phyloP scores from a whole-genome alignment of 2,329 filamentous ascomycete species.

The Colletotrichum sp. region DNA sequence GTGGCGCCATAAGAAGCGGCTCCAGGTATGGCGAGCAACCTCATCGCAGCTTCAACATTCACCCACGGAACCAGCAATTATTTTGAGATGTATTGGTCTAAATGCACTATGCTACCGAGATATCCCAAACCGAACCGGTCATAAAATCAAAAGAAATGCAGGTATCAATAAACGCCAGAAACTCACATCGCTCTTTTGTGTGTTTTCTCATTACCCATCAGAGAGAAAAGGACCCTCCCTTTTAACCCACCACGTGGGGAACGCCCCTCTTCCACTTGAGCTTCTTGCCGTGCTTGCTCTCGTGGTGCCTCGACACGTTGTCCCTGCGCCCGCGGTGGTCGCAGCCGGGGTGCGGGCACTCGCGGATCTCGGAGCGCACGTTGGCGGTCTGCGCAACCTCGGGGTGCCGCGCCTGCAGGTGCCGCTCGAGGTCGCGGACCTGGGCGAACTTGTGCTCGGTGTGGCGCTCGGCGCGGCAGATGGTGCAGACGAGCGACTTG shows the following conservation, averaged over 20 bases:
- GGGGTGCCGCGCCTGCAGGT: constrained; percentile 23
- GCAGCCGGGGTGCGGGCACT: constrained; percentile 21
- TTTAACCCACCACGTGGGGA: constrained; percentile 18
- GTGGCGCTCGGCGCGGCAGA: constrained; percentile 19
- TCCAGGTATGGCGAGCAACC: neutral
- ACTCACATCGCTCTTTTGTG: constrained; percentile 5
- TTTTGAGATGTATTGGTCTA: constrained; percentile 10
- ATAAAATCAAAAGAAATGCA: neutral
- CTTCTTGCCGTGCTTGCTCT: constrained; percentile 23
- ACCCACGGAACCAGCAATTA: neutral
- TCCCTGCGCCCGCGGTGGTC: constrained; percentile 20
- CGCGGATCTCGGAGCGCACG: constrained; percentile 22
- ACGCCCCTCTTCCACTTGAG: constrained; percentile 23
- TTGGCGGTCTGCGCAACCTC: constrained; percentile 16
- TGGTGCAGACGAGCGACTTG: constrained; percentile 21
- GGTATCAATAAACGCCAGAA: constrained; percentile 5
- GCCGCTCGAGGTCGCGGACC: constrained; percentile 24
- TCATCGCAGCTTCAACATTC: neutral
- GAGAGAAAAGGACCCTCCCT: neutral
- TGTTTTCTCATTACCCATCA: neutral
- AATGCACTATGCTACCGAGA: constrained; percentile 6
- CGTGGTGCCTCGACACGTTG: constrained; percentile 24
- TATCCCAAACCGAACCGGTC: constrained; percentile 10
- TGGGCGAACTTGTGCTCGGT: constrained; percentile 25
- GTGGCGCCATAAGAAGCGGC: fast-evolving